Evolutionary conservation across 2,329 filamentous ascomycete species (phyloP), one percentile per base, ranked within the genome.

Genomic region (Teratosphaeria pseudoeucalypti): DNA sequence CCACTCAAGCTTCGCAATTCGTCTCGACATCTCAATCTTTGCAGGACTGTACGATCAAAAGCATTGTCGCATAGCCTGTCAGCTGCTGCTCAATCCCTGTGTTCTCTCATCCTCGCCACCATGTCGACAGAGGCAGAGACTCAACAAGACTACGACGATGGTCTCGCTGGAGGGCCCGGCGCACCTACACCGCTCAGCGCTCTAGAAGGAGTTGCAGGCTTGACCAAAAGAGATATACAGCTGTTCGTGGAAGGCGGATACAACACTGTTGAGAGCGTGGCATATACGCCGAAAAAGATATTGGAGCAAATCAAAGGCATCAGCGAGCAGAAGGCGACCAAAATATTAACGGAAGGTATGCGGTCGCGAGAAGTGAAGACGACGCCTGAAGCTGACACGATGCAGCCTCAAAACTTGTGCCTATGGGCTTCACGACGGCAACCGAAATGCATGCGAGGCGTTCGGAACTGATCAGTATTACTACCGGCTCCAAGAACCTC

Each of bases 371-470:
- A 56, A 23, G 6, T 37, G 29, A 39, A 23, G 29, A 16, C 11
- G 12, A n/a, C 58, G 49, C n/a, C 6, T 6, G 29, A 57, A 14
- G 2, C n/a, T 57, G 26, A 32, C 32, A 54, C 11, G 26, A 27
- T 10, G 12, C 66, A 95, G 92, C 92, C 32, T 92, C 91, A 1
- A 99, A 96, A 75, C 83, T 97, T 57, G 94, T 99, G 0, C 94
- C 94, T 0, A 96, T 99, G 92, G 94, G 94, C 52, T 99, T 99
- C 73, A 99, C 95, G 1, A 99, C 94, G 0, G 94, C 94, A 3
- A 99, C 94, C 0, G 95, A 99, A 76, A 99, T 99, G 92, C 95
- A 99, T 72, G 90, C 92, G 68, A 87, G 94, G 64, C 86, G 95
- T 74, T 96, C 91, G 74, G 94, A 97, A 75, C 83, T 99, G 61